These are phyloP conservation scores for Tephrocybe sp. DNA, from an alignment of 768 basidiomycete species.

Conservation along the genomic window DNA sequence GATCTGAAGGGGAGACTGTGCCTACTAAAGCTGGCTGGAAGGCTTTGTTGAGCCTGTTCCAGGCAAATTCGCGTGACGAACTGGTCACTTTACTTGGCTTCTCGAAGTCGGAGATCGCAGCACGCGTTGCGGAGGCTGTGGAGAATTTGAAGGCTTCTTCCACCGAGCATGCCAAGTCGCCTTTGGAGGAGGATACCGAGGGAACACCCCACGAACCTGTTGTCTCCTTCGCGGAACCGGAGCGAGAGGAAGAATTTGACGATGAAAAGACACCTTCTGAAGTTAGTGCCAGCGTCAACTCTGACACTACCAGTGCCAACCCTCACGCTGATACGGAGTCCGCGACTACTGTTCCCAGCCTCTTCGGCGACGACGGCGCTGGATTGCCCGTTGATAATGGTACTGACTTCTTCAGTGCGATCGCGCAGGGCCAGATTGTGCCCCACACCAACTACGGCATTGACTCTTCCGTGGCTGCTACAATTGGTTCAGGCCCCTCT, in stretches of 20 bases:
- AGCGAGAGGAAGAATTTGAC: slow-evolving; percentile 42
- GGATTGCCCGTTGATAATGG: slow-evolving; percentile 66
- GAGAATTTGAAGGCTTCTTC: slow-evolving; percentile 60
- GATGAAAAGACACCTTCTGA: slow-evolving; percentile 71
- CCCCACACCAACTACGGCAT: slow-evolving; percentile 78
- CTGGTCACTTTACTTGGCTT: slow-evolving; percentile 89
- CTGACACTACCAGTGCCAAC: slow-evolving; percentile 55
- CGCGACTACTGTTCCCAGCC: slow-evolving; percentile 80
- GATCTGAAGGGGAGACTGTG: slow-evolving; percentile 31
- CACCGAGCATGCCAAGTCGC: slow-evolving; percentile 29
- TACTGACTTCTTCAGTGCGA: slow-evolving; percentile 85
- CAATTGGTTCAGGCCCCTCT: slow-evolving; percentile 86
- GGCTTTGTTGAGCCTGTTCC: slow-evolving; percentile 84
- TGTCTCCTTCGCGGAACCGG: slow-evolving; percentile 83
- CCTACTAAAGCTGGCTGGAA: slow-evolving; percentile 69
- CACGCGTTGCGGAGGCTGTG: slow-evolving; percentile 79
- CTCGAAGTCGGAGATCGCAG: slow-evolving; percentile 81
- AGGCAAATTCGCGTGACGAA: slow-evolving; percentile 85
- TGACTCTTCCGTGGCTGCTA: slow-evolving; percentile 93
- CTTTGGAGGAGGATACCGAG: slow-evolving; percentile 39
- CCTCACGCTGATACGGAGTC: slow-evolving; percentile 70
- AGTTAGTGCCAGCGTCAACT: slow-evolving; percentile 59
- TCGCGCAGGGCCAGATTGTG: slow-evolving; percentile 49
- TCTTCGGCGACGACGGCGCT: slow-evolving; percentile 79
- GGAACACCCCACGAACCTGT: slow-evolving; percentile 63